Percentiles rank a stretch among this genome's conserved stretches.
Evolutionary conservation across 2,329 filamentous ascomycete genomes (phyloP).

Genomic region (Paramyrothecium sp.): DNA sequence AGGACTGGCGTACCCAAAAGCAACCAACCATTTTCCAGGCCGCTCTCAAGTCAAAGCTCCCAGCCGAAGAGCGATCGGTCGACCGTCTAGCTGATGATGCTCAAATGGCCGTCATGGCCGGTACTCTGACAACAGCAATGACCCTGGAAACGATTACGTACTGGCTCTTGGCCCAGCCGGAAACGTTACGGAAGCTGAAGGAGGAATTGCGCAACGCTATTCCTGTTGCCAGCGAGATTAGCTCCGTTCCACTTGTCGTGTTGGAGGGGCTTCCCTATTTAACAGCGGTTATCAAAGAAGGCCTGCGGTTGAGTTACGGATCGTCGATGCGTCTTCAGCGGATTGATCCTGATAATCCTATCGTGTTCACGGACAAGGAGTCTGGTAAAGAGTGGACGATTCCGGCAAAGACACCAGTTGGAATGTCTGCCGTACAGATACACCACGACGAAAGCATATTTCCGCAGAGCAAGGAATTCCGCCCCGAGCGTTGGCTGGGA

Average conservation of each 20-base stretch:
- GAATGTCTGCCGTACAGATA: neutral
- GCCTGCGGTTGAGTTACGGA: neutral
- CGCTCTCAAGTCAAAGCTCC: neutral
- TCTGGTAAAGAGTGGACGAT: neutral
- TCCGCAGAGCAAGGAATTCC: neutral
- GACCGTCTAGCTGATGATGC: neutral
- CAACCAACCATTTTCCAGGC: neutral
- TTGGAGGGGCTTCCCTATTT: neutral
- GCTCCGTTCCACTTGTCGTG: neutral
- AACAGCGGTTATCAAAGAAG: neutral
- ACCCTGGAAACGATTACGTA: neutral
- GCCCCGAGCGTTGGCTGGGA: constrained; percentile 3
- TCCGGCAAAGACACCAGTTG: neutral
- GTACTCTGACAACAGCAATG: neutral
- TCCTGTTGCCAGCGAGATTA: neutral
- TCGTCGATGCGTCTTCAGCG: neutral
- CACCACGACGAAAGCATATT: neutral
- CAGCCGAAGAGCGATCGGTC: neutral
- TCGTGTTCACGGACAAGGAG: neutral
- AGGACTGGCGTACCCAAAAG: neutral
- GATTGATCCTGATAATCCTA: neutral
- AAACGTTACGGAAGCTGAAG: neutral
- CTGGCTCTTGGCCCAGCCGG: neutral
- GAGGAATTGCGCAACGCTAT: neutral
- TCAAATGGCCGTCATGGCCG: neutral